Percentiles rank a stretch among this genome's conserved stretches.
phyloP scores from a whole-genome alignment of 139 green algal species.

The Axilococcus clingmanii region DNA sequence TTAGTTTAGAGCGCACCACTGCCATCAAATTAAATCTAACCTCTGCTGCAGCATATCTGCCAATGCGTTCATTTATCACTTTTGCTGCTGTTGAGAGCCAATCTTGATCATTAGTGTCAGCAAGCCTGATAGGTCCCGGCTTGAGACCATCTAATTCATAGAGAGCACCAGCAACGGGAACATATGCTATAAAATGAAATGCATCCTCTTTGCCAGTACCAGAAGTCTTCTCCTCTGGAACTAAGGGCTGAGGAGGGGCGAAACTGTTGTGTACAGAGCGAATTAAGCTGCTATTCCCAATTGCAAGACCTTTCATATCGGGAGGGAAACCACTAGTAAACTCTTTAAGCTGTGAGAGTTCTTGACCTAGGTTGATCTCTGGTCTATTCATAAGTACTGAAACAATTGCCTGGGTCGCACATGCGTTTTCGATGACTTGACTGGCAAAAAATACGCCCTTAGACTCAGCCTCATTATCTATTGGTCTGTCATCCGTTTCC shows the following conservation, averaged over 20 bases:
- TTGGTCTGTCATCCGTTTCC: slow-evolving; percentile 51
- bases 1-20: slow-evolving; percentile 34
- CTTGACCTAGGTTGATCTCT: slow-evolving; percentile 48
- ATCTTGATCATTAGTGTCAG: slow-evolving; percentile 43
- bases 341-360: slow-evolving; percentile 63
- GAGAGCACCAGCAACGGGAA: slow-evolving; percentile 66
- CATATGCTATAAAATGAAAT: slow-evolving; percentile 80
- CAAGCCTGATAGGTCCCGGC: slow-evolving; percentile 76
- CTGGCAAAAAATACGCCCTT: slow-evolving; percentile 86
- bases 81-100: slow-evolving; percentile 57
- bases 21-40: slow-evolving; percentile 98
- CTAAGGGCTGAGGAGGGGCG: slow-evolving; percentile 73
- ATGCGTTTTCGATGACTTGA: slow-evolving; percentile 93
- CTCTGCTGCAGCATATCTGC: slow-evolving; percentile 74
- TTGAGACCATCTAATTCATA: slow-evolving; percentile 98
- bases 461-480: slow-evolving; percentile 29
- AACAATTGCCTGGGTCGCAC: slow-evolving; percentile 91
- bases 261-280: slow-evolving; percentile 92
- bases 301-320: slow-evolving; percentile 77
- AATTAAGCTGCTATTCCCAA: slow-evolving; percentile 91
- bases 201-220: slow-evolving; percentile 49
- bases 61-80: slow-evolving; percentile 63
- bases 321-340: slow-evolving; percentile 83
- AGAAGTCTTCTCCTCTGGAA: slow-evolving; percentile 49
- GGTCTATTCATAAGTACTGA: slow-evolving; percentile 85